Evolutionary conservation across 177 flowering plant species (phyloP), one percentile per base, ranked within the genome.

Genomic region (Vitis hybrid): DNA sequence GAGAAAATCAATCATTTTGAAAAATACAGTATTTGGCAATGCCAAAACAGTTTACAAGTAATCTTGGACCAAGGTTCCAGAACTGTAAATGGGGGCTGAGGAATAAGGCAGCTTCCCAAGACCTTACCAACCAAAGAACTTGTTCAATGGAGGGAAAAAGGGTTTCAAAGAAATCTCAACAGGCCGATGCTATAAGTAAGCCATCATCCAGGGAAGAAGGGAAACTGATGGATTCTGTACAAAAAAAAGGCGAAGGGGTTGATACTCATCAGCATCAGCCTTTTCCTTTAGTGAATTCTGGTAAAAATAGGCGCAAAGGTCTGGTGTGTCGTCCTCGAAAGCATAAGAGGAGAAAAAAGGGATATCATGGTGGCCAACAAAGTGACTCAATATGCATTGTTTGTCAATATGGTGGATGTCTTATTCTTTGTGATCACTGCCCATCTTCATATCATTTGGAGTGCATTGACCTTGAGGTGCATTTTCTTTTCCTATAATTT

Each of bases 381-480:
- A 64, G 60, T 67, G 81, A 79, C 58, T 48, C 81, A 9, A 64
- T 75, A 65, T 79, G 81, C 66, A 53, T 64, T 13, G 63, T 73
- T 18, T 76, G 79, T 65, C 79, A 73, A 7, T 74, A 60, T 61
- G 77, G 71, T 17, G 82, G 73, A 49, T 65, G 70, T 5, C 70
- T 79, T 11, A 52, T 76, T 61, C 66, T 73, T 41, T 79, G 82
- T 18, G 79, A 76, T 67, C n/a, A 61, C 60, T 79, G 82, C 68
- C 57, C 64, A 32, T 70, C 79, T 12, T 73, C 79, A 14, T 79
- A 70, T 63, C 82, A 79, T 66, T 15, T 67, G 73, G 41, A 63
- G 35, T 79, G 79, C 73, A 27, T 73, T 57, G 75, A 55, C 51
- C 66, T 73, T 50, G 24, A 76, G 82, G 82, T 79, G 46, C 21